Evolutionary conservation across 805 yeast species (phyloP).

Genomic region (Hanseniaspora nectarophila): DNA sequence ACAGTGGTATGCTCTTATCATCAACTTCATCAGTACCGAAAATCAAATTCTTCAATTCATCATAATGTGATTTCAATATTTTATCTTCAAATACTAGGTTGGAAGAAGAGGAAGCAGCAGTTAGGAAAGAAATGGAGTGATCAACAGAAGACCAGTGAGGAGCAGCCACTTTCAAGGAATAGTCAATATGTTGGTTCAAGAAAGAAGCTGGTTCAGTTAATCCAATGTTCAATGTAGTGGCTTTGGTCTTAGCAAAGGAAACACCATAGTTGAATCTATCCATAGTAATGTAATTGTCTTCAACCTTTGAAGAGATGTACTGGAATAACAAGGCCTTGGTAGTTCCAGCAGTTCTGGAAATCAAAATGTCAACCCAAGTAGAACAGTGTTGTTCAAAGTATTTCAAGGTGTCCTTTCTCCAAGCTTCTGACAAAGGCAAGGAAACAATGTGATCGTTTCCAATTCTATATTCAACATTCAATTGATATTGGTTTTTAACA

Average conservation of each 20-base stretch:
- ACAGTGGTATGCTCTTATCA: background rate
- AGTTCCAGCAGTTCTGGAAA: constrained; percentile 55
- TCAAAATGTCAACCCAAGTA: constrained; percentile 52
- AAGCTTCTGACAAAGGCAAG: constrained; percentile 57
- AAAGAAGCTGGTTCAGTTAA: constrained; percentile 48
- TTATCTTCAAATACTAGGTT: background rate
- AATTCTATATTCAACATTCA: constrained; percentile 52
- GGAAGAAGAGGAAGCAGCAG: constrained; percentile 3
- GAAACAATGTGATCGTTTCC: constrained; percentile 28
- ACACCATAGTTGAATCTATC: constrained; percentile 61
- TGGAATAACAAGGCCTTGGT: constrained; percentile 67
- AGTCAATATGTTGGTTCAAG: constrained; percentile 22
- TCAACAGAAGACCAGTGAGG: constrained; percentile 3
- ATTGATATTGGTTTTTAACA: constrained; percentile 73
- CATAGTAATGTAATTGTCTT: constrained; percentile 20
- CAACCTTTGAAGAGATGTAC: constrained; percentile 40
- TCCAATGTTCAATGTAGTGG: constrained; percentile 54
- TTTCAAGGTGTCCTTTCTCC: constrained; percentile 60
- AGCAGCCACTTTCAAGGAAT: background rate
- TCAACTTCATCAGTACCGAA: background rate
- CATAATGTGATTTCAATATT: background rate
- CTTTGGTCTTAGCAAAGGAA: constrained; percentile 82
- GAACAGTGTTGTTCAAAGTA: constrained; percentile 47
- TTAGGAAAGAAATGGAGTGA: constrained; percentile 17
- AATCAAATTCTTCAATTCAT: background rate